Evolutionary conservation across 192 early-diverging fungal genomes (phyloP), one percentile per base, ranked within the genome.

Genomic region (Backusella parvicylindrica): DNA sequence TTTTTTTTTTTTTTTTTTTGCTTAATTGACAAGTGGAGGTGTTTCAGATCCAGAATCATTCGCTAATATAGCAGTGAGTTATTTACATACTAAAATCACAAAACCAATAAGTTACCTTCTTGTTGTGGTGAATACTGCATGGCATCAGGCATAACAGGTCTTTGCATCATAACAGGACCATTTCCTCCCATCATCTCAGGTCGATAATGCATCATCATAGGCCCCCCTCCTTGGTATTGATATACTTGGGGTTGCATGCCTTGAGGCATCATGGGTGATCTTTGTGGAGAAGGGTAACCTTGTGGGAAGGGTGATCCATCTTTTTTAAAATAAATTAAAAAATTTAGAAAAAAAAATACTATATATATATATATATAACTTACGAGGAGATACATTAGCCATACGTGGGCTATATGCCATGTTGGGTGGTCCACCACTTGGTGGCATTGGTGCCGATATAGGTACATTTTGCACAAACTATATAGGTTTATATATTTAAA

Each of bases 161-260:
- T 33, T 56, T 83, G 84, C 36, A 85, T 78, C 83, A 89, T 86
- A 53, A 86, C 82, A 50, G 79, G 73, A 26, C 82, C 83, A 6
- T 77, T 79, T 1, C 73, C 76, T 70, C 83, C 79, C 75, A 88
- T 81, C 50, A 85, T 85, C 18, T 85, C 84, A 7, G 84, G 84
- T 75, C 85, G 85, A 72, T 86, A 86, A 7, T 86, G 81, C 84
- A 88, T 88, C 82, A 88, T 86, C 63, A 85, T 81, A 11, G 81
- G 85, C n/a, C 76, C 74, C 13, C 79, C 38, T 71, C 82, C 83
- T 68, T 85, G 84, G 49, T 84, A 86, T 56, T 77, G 83, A 76
- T 87, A 89, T 37, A 89, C 79, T 64, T 81, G 86, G 7, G 84
- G 82, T 65, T 80, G 86, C 68, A 86, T 86, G 9, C 86, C 86